Evolutionary conservation across 768 basidiomycete genomes (phyloP).

Genomic region (Serendipita sp.): DNA sequence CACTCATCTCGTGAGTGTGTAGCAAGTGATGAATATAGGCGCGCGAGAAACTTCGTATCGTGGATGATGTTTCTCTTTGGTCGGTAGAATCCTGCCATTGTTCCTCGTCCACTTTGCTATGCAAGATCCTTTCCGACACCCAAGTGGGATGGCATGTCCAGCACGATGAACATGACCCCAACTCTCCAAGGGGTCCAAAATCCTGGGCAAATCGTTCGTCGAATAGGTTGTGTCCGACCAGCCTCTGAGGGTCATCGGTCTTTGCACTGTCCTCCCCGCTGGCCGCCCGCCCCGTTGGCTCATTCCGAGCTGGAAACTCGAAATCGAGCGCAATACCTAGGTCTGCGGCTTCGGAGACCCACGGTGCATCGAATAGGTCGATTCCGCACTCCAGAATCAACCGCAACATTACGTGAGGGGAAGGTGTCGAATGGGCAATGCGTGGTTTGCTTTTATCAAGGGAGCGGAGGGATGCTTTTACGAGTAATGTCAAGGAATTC

Average conservation of each 20-base stretch:
- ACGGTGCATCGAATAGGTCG: conserved; percentile 60
- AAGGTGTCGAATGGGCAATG: conserved; percentile 35
- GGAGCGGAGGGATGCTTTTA: conserved; percentile 41
- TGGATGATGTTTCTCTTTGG: background rate
- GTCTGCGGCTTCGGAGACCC: conserved; percentile 52
- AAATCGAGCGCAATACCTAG: conserved; percentile 69
- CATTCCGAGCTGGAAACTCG: conserved; percentile 26
- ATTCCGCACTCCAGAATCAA: conserved; percentile 49
- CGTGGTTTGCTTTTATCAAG: conserved; percentile 46
- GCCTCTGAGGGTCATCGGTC: background rate
- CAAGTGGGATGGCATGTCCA: conserved; percentile 40
- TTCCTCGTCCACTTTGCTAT: conserved; percentile 27
- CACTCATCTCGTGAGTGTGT: conserved; percentile 81
- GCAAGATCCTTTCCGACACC: conserved; percentile 23
- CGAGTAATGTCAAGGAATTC: conserved; percentile 17
- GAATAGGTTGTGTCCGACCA: conserved; percentile 64
- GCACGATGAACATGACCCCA: conserved; percentile 10
- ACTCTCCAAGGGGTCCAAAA: conserved; percentile 36
- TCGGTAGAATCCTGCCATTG: conserved; percentile 7
- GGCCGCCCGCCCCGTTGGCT: background rate
- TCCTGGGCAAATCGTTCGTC: conserved; percentile 38
- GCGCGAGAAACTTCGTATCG: conserved; percentile 20
- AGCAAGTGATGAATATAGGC: conserved; percentile 76
- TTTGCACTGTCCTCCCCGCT: background rate
- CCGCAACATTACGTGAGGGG: conserved; percentile 61